Evolutionary conservation across 306 rosid species (phyloP), one percentile per base, ranked within the genome.

Genomic region (Styphnolobium japonicum): DNA sequence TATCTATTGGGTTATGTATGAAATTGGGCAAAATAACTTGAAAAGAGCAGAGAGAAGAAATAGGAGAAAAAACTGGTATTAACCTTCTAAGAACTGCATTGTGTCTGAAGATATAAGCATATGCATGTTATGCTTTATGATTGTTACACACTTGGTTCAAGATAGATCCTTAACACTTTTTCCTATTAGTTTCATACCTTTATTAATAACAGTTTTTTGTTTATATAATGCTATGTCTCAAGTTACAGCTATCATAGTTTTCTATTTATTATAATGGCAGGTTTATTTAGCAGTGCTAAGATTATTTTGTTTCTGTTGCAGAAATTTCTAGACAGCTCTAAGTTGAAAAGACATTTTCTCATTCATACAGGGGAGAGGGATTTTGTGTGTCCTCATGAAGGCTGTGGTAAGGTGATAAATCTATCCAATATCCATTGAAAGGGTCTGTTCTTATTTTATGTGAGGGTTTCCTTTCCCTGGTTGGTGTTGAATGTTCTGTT

Each of bases 261-360:
- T 0, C 11, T 16, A 0, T 51, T 63, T 40, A 27, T 22, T 5
- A 10, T 2, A 29, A 4, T 25, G 14, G 40, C 14, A 40, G 58
- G 71, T 39, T 27, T 49, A 33, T 57, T 60, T 34, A 18, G 5
- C 25, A 18, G 45, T 61, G 46, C 36, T 76, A 45, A 76, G 23
- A 48, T n/a, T 57, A 22, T 57, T 34, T 31, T 81, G 45, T 79
- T 65, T 84, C 46, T 89, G 80, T 71, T 73, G 87, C 97, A 95
- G 99, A 95, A 95, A 93, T 95, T 93, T 88, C 85, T 95, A 88
- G 99, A 95, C 77, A 93, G 99, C 84, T 95, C 99, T 55, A 95
- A 95, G 92, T 75, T 95, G 93, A 93, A 93, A 89, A 88, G 98
- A 61, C 98, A 95, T 87, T 91, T 90, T 80, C 93, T 91, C 79